Base-by-base conservation (phyloP, 164 flowering plant species). In the Umbellularia californica region DNA sequence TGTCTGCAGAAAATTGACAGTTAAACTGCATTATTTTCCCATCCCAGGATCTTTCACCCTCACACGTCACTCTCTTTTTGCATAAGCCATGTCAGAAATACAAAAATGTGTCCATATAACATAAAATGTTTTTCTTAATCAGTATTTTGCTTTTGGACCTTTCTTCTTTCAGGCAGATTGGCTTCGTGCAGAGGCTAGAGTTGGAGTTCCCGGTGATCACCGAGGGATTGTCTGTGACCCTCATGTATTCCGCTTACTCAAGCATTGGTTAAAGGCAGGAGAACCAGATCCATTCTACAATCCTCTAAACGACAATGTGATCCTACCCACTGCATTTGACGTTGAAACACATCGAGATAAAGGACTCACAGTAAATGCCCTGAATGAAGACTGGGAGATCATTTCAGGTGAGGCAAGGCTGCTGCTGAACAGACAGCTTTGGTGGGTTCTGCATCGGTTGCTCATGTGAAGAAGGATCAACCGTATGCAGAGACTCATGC, bases 201-300 rank as follows among this genome's bases (percentile, higher is more conserved):
- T 96, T 74, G 99, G 98, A 70, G 89, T 96, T 70, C 94, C 97
- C 58, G 99, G 92, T 71, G 97, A 94, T 77, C 99, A 96, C 82
- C 87, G 98, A 20, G 95, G 99, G 50, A 91, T 96, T 73, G 84
- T 96, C 14, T 81, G 87, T 66, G 99, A 94, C 19, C 95, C 63
- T 55, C 99, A 88, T 73, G 92, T 96, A 3, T 96, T 96, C 76
- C 86, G 99, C 60, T 87, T 94, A 20, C 86, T 96, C 47, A 91
- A 90, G 83, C 92, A 88, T 78, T 96, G 98, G 98, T 86, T 96
- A 23, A 89, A 81, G 75, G 98, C 90, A 20, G 93, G 89, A 2
- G 93, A 88, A 23, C 86, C 84, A 22, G 98, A 96, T 72, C 99
- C 99, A 17, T 94, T 69, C 87, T 96, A 96, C 89, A 90, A 96